A percentile compares a stretch with the other conserved stretches of the same genome.
Evolutionary conservation across 495 filamentous ascomycete species (phyloP).

Genomic region (Elasticomyces elasticus): DNA sequence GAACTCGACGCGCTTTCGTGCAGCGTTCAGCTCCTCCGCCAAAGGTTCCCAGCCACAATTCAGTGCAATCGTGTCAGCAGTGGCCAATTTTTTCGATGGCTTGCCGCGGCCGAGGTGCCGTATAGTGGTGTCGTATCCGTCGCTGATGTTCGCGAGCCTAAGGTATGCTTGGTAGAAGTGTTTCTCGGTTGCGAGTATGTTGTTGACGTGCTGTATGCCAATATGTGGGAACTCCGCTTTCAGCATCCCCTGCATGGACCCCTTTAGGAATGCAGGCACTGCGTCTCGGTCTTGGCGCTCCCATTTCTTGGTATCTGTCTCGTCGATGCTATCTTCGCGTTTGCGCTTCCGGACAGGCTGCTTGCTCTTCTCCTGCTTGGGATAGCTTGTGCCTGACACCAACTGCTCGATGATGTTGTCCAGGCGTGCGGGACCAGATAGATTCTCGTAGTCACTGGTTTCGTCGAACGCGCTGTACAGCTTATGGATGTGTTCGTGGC

Average conservation of each 20-base stretch:
- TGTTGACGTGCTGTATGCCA: slow-evolving; percentile 39
- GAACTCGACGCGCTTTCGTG: slow-evolving; percentile 6
- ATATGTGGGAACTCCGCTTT: slow-evolving; percentile 40
- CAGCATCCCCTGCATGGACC: slow-evolving; percentile 27
- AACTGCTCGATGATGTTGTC: slow-evolving; percentile 24
- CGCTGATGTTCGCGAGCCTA: slow-evolving; percentile 27
- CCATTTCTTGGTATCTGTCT: slow-evolving; percentile 16
- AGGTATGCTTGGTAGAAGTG: slow-evolving; percentile 39
- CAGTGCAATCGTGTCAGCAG: slow-evolving; percentile 8
- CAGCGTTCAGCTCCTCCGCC: slow-evolving; percentile 29
- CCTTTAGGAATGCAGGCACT: slow-evolving; percentile 1
- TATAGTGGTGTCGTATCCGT: background rate
- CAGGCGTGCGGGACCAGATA: slow-evolving; percentile 1
- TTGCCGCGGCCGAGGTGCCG: slow-evolving; percentile 3
- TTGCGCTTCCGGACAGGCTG: slow-evolving; percentile 24
- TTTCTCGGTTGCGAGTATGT: slow-evolving; percentile 30
- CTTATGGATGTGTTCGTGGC: slow-evolving; percentile 25
- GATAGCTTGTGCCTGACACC: slow-evolving; percentile 21
- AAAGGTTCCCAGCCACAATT: slow-evolving; percentile 5
- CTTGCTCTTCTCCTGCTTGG: slow-evolving; percentile 26
- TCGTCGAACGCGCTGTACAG: slow-evolving; percentile 20
- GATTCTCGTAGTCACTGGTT: slow-evolving; percentile 1
- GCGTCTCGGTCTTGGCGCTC: background rate
- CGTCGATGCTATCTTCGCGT: slow-evolving; percentile 17
- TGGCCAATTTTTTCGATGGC: slow-evolving; percentile 3